Evolutionary conservation across 306 rosid genomes (phyloP), one percentile per base, ranked within the genome.

Genomic region (Acacia crassicarpa): DNA sequence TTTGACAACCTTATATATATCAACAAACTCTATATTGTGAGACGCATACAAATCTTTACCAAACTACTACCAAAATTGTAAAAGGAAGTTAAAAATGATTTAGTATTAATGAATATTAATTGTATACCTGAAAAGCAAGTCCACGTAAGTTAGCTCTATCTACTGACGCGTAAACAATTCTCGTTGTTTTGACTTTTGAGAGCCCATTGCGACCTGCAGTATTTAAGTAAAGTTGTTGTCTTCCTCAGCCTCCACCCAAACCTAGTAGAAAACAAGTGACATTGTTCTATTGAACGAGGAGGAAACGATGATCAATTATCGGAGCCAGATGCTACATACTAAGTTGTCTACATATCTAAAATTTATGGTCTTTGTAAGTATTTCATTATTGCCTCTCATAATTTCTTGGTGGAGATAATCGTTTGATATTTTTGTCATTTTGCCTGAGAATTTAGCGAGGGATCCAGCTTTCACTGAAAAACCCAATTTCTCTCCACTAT

Each of bases 361-460:
- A 67, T n/a, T 17, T 14, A 17, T 35, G 67, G 19, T 78, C 12
- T 49, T 16, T 19, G 81, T 78, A 67, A 78, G 75, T 38, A 51
- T 45, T 20, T 2, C 27, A 15, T 38, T 11, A 35, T 38, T 38
- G 41, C 16, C 53, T 38, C 72, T 4, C 22, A 17, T 67, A 32
- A 59, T 59, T 59, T 8, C 33, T 35, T 53, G 1, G 25, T 9
- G 62, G 11, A 8, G 62, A 56, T 19, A 56, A 2, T 56, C n/a
- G 8, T 7, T n/a, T 20, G 13, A 1, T 56, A 8, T 5, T 56
- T 56, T 56, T 56, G 27, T 56, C 62, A n/a, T n/a, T 54, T 54
- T 54, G 0, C 11, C 62, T 7, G 62, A 7, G 62, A 54, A 54
- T 6, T 20, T 54, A 54, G 62, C 10, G 23, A 17, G 9, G 23